These are phyloP conservation scores for Glonium stellatum DNA, from an alignment of 495 filamentous ascomycete genomes.

Conservation along the genomic window DNA sequence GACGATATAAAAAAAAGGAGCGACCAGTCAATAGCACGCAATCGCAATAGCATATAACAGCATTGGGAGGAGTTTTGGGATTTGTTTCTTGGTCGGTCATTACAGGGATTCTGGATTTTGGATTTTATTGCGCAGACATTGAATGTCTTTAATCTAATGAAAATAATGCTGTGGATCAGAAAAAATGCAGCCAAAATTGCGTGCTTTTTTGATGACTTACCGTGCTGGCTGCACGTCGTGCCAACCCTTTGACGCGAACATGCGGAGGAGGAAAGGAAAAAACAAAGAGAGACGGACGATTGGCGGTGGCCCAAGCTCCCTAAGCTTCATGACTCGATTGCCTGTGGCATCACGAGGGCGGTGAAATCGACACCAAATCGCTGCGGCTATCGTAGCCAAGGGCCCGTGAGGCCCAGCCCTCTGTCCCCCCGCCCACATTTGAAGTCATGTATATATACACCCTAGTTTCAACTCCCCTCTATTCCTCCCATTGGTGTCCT, in stretches of 20 bases:
- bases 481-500: background rate
- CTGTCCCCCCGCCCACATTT: background rate
- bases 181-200: background rate
- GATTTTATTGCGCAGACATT: constrained; percentile 20
- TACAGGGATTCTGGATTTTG: constrained; percentile 4
- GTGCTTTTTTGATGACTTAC: background rate
- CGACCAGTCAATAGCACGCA: constrained; percentile 5
- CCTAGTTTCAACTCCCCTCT: background rate
- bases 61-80: background rate
- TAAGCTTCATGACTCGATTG: background rate
- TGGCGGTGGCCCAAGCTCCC: background rate
- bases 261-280: no score
- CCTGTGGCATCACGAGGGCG: background rate
- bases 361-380: background rate
- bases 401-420: background rate
- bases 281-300: no score
- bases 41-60: background rate
- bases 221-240: background rate
- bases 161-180: constrained; percentile 2
- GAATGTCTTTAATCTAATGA: constrained; percentile 28
- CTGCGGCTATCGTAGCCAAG: background rate
- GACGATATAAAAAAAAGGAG: constrained; percentile 7
- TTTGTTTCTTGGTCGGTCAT: background rate
- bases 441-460: background rate
- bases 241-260: background rate